Evolutionary conservation across 768 basidiomycete genomes (phyloP).

Genomic region (Dentipellis sp.): DNA sequence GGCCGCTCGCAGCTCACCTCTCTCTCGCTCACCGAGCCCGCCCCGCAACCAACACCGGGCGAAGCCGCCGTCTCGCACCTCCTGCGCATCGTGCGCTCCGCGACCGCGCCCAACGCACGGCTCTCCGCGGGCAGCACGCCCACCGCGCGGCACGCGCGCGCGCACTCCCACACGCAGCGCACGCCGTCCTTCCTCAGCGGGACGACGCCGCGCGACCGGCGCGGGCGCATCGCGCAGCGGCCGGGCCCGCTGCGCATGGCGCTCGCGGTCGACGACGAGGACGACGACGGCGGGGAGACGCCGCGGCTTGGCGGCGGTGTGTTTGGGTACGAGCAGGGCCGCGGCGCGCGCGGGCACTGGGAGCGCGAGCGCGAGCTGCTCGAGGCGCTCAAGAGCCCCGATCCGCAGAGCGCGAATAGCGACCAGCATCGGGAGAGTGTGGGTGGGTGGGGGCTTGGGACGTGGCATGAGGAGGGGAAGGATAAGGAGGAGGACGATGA

Average conservation of each 20-base stretch:
- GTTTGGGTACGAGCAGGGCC: constrained; percentile 11
- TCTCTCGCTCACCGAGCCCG: constrained; percentile 45
- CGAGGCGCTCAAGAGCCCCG: constrained; percentile 38
- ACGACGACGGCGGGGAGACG: constrained; percentile 16
- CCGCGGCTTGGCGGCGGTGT: constrained; percentile 5
- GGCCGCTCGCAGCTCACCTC: constrained; percentile 48
- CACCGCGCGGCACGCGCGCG: constrained; percentile 10
- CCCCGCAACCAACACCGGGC: constrained; percentile 47
- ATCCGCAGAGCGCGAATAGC: constrained; percentile 11
- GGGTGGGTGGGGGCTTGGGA: constrained; percentile 73
- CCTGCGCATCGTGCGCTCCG: constrained; percentile 50
- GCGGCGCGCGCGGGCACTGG: constrained; percentile 47
- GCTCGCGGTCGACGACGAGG: constrained; percentile 12
- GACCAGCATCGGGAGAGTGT: constrained; percentile 32
- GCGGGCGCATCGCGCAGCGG: constrained; percentile 63
- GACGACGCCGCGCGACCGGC: constrained; percentile 65
- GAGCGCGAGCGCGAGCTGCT: constrained; percentile 40
- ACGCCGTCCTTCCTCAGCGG: constrained; percentile 67
- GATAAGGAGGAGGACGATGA: constrained; percentile 49
- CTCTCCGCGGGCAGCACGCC: constrained; percentile 13
- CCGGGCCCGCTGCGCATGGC: constrained; percentile 7
- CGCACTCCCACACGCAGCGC: constrained; percentile 24
- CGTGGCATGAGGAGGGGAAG: constrained; percentile 32
- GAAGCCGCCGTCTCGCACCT: constrained; percentile 65
- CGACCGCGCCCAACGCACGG: constrained; percentile 28